Evolutionary conservation across 495 filamentous ascomycete species (phyloP).

Genomic region (Lophium mytilinum): DNA sequence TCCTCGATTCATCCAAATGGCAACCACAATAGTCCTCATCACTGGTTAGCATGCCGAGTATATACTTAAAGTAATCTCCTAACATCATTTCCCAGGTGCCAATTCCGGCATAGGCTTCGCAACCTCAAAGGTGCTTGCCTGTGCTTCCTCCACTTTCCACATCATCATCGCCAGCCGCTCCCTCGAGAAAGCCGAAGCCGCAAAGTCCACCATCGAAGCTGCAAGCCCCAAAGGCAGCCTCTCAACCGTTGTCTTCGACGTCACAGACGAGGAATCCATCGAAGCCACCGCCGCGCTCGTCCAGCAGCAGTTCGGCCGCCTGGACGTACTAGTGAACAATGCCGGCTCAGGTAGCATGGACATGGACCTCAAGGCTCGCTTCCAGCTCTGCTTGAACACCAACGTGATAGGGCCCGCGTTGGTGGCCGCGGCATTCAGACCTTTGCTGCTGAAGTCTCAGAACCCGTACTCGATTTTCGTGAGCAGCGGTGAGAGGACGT

Average conservation of each 20-base stretch:
- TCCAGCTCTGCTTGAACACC: constrained; percentile 23
- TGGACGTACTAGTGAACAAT: constrained; percentile 25
- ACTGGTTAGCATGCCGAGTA: no score
- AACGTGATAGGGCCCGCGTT: constrained; percentile 32
- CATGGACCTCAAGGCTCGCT: background rate
- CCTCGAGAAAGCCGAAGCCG: constrained; percentile 27
- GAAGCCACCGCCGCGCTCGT: constrained; percentile 14
- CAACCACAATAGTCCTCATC: no score
- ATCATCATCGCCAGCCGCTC: constrained; percentile 35
- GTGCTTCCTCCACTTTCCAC: constrained; percentile 29
- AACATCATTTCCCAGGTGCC: no score
- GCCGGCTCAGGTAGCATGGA: constrained; percentile 7
- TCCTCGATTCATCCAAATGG: no score
- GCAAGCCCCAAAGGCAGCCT: constrained; percentile 15
- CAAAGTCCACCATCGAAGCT: constrained; percentile 28
- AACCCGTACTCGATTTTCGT: constrained; percentile 31
- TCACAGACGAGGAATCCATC: constrained; percentile 25
- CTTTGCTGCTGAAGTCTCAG: constrained; percentile 27
- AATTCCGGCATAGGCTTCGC: constrained; percentile 36
- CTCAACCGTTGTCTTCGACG: constrained; percentile 22
- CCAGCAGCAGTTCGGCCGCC: constrained; percentile 15
- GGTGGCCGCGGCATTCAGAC: constrained; percentile 24
- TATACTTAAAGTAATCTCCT: no score
- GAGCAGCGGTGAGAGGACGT: constrained; percentile 23
- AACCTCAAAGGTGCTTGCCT: constrained; percentile 23